Evolutionary conservation across 805 yeast genomes (phyloP).

Genomic region (Saccharomycopsis selenospora): DNA sequence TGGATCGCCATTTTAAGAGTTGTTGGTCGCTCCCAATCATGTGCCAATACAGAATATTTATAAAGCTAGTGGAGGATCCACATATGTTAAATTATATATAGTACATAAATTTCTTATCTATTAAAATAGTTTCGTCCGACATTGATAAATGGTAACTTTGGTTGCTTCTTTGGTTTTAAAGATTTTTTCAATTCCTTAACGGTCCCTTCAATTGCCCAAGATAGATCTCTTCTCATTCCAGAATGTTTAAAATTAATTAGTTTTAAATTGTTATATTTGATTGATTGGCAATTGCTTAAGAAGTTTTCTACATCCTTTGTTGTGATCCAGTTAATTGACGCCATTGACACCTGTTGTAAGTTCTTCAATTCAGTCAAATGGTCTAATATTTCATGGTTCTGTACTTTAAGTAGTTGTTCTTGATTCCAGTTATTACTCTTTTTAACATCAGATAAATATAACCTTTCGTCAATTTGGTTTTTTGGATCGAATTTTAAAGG

Average conservation of each 20-base stretch:
- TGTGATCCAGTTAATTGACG: constrained; percentile 14
- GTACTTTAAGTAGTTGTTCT: constrained; percentile 14
- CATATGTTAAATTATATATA: no score
- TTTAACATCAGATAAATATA: constrained; percentile 17
- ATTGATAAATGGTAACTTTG: background rate
- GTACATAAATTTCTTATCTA: no score
- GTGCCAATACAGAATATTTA: no score
- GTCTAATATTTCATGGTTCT: constrained; percentile 8
- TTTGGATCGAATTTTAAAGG: background rate
- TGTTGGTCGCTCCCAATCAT: no score
- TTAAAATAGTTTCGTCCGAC: constrained; percentile 14
- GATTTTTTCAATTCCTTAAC: constrained; percentile 10
- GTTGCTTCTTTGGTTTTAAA: constrained; percentile 4
- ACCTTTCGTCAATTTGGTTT: constrained; percentile 8
- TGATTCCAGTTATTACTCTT: constrained; percentile 14
- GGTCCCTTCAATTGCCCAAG: constrained; percentile 20
- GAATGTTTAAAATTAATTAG: constrained; percentile 13
- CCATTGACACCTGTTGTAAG: constrained; percentile 4
- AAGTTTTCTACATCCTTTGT: constrained; percentile 14
- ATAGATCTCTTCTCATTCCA: constrained; percentile 20
- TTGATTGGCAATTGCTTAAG: constrained; percentile 1
- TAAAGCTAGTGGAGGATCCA: no score
- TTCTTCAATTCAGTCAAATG: constrained; percentile 5
- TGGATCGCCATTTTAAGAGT: no score
- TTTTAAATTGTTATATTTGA: constrained; percentile 6